Base-by-base conservation (phyloP, 2,329 filamentous ascomycete genomes). In the Aphanocladium album region DNA sequence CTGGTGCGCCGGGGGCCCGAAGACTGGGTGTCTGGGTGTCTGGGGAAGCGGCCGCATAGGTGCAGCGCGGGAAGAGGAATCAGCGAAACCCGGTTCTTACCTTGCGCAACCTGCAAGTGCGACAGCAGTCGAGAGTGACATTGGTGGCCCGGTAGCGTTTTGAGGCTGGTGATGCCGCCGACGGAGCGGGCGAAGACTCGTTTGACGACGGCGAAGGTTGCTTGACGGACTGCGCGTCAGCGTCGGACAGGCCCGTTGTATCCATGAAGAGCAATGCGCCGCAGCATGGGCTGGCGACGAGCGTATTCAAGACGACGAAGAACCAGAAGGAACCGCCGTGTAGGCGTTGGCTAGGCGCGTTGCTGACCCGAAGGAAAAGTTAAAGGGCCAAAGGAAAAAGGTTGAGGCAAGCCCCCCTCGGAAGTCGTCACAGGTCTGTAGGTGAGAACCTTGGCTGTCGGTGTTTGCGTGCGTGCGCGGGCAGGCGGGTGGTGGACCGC, bases 91-190 rank as follows among this genome's bases (percentile, higher is more conserved):
- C 19, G 39, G 49, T 35, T 30, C 53, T 65, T 62, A 75, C 74
- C 72, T 76, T 76, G 63, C 74, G 70, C 46, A 76, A 62, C 19
- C 73, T 67, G 63, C 74, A 76, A 23, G 73, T 76, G 60, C 71
- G 73, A 65, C 73, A 76, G 61, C 73, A 74, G 43, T 73, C 70
- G 47, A 65, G 61, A 39, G 66, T 37, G 39, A 64, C 58, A 23
- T 69, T 61, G 19, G 69, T 67, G 2, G 67, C 69, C 17, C 72
- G 70, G 53, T 72, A 70, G 25, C 72, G 70, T 60, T 74, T 75
- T n/a, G 64, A 62, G 30, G 68, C 63, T 30, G 68, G 64, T 16
- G 66, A 65, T 43, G 59, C 37, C 14, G 65, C 65, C 33, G 63
- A 60, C 2, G 47, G 16, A 6, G 62, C 60, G 23, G 66, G 41